These are phyloP conservation scores for Ascosphaera apis DNA, from an alignment of 2,329 filamentous ascomycete species.

Conservation along the genomic window DNA sequence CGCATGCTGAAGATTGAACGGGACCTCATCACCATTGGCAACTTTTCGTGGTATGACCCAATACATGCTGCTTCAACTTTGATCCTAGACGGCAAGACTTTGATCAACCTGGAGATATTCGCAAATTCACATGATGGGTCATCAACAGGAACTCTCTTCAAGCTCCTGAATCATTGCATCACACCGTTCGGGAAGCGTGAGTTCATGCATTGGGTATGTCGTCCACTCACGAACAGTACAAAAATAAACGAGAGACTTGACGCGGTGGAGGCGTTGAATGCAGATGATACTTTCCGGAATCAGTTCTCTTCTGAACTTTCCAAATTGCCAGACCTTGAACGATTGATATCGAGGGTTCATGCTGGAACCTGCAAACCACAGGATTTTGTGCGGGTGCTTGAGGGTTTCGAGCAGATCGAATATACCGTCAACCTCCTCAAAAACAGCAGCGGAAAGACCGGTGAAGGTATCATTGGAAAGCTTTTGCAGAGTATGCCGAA, in stretches of 20 bases:
- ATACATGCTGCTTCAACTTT: slow-evolving; percentile 78
- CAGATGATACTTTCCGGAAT: slow-evolving; percentile 56
- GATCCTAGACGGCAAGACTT: slow-evolving; percentile 80
- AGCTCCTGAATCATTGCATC: slow-evolving; percentile 75
- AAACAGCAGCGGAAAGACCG: slow-evolving; percentile 38
- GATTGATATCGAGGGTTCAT: slow-evolving; percentile 82
- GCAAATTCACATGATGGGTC: slow-evolving; percentile 78
- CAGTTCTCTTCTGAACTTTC: slow-evolving; percentile 71
- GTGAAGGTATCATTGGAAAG: slow-evolving; percentile 62
- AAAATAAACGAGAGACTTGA: slow-evolving; percentile 88
- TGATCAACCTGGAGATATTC: slow-evolving; percentile 96
- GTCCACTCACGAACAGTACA: slow-evolving; percentile 64
- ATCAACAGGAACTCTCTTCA: slow-evolving; percentile 66
- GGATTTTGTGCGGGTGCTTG: slow-evolving; percentile 80
- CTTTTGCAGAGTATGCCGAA: slow-evolving; percentile 73
- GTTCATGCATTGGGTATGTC: slow-evolving; percentile 92
- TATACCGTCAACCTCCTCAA: slow-evolving; percentile 68
- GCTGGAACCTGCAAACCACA: slow-evolving; percentile 73
- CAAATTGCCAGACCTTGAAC: slow-evolving; percentile 82
- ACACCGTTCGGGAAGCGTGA: slow-evolving; percentile 93
- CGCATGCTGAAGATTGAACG: slow-evolving; percentile 70
- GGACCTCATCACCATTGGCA: slow-evolving; percentile 66
- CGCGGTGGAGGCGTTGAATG: slow-evolving; percentile 80
- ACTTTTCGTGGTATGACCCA: slow-evolving; percentile 78
- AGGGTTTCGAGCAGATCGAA: slow-evolving; percentile 95